These are phyloP conservation scores for Cercospora sp. DNA, from an alignment of 2,329 filamentous ascomycete species.

Conservation along the genomic window DNA sequence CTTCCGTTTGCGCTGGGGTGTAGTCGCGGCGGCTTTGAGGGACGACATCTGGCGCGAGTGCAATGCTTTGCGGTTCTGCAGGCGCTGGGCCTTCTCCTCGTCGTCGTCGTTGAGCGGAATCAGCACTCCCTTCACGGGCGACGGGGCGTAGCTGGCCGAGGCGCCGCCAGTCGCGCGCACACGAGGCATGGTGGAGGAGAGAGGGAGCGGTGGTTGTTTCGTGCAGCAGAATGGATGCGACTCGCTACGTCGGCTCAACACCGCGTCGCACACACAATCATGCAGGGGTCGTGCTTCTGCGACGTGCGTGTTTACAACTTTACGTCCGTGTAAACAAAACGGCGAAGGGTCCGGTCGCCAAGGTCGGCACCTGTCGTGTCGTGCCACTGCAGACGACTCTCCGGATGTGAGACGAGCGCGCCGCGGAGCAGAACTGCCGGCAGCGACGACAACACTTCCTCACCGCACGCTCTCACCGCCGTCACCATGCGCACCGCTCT, in stretches of 20 bases:
- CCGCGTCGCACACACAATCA: constrained; percentile 9
- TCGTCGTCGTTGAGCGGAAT: constrained; percentile 96
- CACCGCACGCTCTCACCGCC: background rate
- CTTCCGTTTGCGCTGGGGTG: constrained; percentile 52
- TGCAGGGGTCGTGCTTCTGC: background rate
- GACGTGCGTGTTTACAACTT: background rate
- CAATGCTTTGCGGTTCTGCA: constrained; percentile 82
- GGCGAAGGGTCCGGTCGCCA: background rate
- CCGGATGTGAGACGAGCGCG: background rate
- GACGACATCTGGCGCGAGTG: constrained; percentile 92
- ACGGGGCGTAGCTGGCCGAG: constrained; percentile 53
- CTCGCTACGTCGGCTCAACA: constrained; percentile 10
- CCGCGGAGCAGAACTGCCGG: background rate
- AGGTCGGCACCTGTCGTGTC: background rate
- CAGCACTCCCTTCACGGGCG: constrained; percentile 57
- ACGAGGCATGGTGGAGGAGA: constrained; percentile 37
- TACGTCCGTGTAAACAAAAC: background rate
- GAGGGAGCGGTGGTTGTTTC: background rate
- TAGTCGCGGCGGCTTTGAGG: constrained; percentile 70
- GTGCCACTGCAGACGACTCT: background rate
- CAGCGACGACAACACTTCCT: background rate
- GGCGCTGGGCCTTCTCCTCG: constrained; percentile 82
- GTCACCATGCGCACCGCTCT: background rate
- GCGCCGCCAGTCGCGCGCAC: constrained; percentile 46
- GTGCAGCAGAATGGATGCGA: constrained; percentile 5